Base-by-base conservation (phyloP, 352 stramenopile genomes). In the Globisporangium canariense region DNA sequence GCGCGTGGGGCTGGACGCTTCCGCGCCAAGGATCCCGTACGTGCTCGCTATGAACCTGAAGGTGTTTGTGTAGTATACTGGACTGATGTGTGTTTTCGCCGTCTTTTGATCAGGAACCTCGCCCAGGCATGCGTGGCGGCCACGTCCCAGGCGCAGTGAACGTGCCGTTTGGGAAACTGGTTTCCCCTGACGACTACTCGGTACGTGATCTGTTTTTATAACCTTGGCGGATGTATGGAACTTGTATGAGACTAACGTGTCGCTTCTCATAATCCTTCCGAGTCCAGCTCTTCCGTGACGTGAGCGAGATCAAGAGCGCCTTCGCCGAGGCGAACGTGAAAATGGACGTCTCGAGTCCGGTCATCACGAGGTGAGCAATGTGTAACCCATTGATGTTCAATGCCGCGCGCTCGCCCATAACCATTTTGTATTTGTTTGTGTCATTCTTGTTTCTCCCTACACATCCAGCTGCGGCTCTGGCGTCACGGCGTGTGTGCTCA, bases 91-190 rank as follows among this genome's bases (percentile, higher is more conserved):
- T 57, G 1, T 38, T 59, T 9, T 34, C 40, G 18, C 9, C n/a
- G 18, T 55, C 22, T 47, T 22, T 30, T 43, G 51, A 45, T n/a
- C 40, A 94, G 86, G 96, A 99, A 65, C 96, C 94, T 18, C 85
- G 96, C 40, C 79, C 88, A 13, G 93, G 93, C 36, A 86, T 98
- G 73, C 79, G 92, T 50, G 75, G 86, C 20, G 96, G 96, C 1
- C 96, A 98, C 67, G 98, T 98, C 69, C 94, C 96, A 16, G 82
- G 83, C 10, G 77, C 92, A 10, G 60, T 96, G 13, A 98, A 98
- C 68, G 73, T 98, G 0, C 94, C 93, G 0, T 98, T 98, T 67
- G 67, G 62, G 7, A 91, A 92, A 59, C 47, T 98, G 40, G 81
- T 98, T 13, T 68, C 78, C 7, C 69, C 87, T 30, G 78, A 96